These are phyloP conservation scores for Pelargonium myrrhifolium DNA, from an alignment of 441 rosid genomes.

Conservation along the genomic window DNA sequence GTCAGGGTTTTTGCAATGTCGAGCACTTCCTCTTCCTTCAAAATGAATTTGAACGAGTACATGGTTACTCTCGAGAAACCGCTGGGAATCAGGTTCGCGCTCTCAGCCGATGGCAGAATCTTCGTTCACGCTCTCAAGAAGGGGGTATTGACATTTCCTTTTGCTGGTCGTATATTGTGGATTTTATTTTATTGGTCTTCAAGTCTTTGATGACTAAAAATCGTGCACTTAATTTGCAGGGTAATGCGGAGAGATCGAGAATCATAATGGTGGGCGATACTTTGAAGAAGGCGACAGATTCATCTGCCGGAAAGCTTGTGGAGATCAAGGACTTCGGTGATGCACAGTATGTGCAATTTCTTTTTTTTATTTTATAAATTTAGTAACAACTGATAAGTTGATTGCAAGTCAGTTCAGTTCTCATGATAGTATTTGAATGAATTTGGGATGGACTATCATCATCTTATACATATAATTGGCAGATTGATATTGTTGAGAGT, in stretches of 20 bases:
- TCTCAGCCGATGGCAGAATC: slow-evolving; percentile 60
- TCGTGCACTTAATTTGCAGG: slow-evolving; percentile 26
- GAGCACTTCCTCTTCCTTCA: slow-evolving; percentile 30
- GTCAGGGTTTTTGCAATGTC: slow-evolving; percentile 42
- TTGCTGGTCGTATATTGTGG: background rate
- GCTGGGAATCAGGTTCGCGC: slow-evolving; percentile 79
- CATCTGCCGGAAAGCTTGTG: slow-evolving; percentile 43
- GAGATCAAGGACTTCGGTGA: slow-evolving; percentile 57
- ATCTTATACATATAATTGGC: background rate
- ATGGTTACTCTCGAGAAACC: slow-evolving; percentile 88
- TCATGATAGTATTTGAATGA: background rate
- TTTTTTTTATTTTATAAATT: background rate
- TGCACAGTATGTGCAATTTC: slow-evolving; percentile 39
- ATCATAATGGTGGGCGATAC: slow-evolving; percentile 88
- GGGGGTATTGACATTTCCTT: slow-evolving; percentile 41
- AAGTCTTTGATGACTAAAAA: background rate
- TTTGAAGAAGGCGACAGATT: slow-evolving; percentile 60
- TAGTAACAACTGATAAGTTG: background rate
- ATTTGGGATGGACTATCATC: background rate
- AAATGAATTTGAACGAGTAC: slow-evolving; percentile 85
- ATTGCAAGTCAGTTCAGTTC: background rate
- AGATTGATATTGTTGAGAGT: background rate
- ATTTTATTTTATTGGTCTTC: background rate
- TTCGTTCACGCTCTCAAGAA: slow-evolving; percentile 68
- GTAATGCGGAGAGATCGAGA: slow-evolving; percentile 88